phyloP scores from a whole-genome alignment of 495 filamentous ascomycete genomes.

The Aspergillus ellipticus region DNA sequence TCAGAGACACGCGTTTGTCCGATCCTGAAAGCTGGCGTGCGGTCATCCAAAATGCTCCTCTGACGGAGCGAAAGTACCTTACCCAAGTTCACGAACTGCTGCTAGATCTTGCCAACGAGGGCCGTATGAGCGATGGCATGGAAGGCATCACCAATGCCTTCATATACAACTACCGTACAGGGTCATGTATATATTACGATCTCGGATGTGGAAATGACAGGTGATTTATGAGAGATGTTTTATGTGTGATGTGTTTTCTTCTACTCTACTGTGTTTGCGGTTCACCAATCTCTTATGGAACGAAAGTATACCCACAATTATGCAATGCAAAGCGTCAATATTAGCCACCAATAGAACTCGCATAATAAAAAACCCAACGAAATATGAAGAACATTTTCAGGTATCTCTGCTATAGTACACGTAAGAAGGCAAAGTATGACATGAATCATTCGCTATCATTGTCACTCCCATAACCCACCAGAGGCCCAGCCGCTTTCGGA shows the following conservation, averaged over 20 bases:
- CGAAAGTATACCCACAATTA: conserved; percentile 31
- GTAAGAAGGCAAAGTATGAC: conserved; percentile 15
- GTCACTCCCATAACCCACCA: conserved; percentile 91
- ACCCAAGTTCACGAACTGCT: conserved; percentile 80
- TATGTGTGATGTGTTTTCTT: conserved; percentile 10
- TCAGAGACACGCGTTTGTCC: conserved; percentile 68
- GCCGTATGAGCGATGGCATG: conserved; percentile 33
- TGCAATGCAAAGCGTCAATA: conserved; percentile 10
- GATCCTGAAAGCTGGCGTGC: conserved; percentile 84
- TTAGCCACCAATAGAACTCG: conserved; percentile 1
- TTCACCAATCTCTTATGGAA: conserved; percentile 23
- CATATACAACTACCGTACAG: conserved; percentile 77
- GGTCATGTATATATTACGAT: conserved; percentile 72
- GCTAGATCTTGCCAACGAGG: conserved; percentile 54
- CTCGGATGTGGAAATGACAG: conserved; percentile 41
- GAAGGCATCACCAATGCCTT: conserved; percentile 62
- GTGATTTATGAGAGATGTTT: conserved; percentile 13
- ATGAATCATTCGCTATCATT: conserved; percentile 60
- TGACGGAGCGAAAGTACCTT: conserved; percentile 81
- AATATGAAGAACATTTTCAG: conserved; percentile 18
- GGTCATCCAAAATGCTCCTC: conserved; percentile 72
- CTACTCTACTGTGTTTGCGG: conserved; percentile 7
- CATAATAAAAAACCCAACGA: conserved; percentile 5
- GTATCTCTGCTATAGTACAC: conserved; percentile 43
- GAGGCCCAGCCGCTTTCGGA: conserved; percentile 51